Percentiles rank a stretch among this genome's conserved stretches.
Conservation (phyloP, 139 green algal genomes). For the Chlamydomonas urium region DNA sequence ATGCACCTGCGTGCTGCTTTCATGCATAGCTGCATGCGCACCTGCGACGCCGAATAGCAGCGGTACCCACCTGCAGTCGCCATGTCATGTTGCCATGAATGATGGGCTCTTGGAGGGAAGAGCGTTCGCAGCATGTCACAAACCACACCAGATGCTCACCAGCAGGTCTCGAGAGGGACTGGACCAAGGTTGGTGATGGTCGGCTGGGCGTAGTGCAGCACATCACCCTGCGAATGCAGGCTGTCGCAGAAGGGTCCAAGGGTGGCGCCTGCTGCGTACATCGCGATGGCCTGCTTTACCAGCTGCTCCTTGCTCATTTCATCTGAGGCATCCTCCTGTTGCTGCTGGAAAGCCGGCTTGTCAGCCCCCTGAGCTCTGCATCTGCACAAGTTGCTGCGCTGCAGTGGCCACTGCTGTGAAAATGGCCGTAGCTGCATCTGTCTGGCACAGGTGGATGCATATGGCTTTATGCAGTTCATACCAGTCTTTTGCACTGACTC, state of each 20-base stretch:
- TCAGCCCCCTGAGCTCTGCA: too few species aligned
- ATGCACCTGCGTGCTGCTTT: background rate
- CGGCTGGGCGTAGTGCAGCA: constrained; percentile 57
- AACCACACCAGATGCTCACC: constrained; percentile 21
- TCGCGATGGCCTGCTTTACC: constrained; percentile 22
- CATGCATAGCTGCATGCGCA: background rate
- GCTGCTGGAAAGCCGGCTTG: too few species aligned
- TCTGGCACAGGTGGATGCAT: too few species aligned
- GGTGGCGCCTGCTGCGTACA: constrained; percentile 30
- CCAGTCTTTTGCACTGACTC: too few species aligned
- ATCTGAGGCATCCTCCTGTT: too few species aligned
- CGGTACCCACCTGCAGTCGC: constrained; percentile 49
- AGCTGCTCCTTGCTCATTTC: too few species aligned
- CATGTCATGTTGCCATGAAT: background rate
- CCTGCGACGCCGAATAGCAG: constrained; percentile 60
- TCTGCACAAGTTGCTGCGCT: too few species aligned
- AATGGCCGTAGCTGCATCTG: too few species aligned
- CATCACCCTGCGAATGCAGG: constrained; percentile 47
- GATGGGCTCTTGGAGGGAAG: background rate
- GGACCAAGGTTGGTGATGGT: constrained; percentile 12
- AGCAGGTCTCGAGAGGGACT: constrained; percentile 44
- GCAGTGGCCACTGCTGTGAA: too few species aligned
- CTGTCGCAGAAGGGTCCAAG: constrained; percentile 63
- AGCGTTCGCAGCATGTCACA: background rate
- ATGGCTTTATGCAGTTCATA: too few species aligned